Conservation (phyloP, 2,329 filamentous ascomycete genomes). For the Emmonsia crescens region DNA sequence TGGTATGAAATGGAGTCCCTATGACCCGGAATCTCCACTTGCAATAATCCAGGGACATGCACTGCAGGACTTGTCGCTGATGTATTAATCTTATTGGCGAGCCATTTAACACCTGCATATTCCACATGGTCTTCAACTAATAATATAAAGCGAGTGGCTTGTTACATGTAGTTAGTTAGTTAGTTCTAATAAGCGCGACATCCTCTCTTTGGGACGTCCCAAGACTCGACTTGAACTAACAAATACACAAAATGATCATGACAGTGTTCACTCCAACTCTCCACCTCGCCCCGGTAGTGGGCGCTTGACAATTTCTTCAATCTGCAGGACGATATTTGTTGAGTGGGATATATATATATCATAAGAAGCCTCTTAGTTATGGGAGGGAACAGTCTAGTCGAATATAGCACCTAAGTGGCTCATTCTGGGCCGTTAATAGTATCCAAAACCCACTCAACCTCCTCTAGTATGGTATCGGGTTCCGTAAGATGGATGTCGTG, state of each 20-base stretch:
- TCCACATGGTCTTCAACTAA: neutral
- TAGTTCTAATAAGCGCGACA: too few species aligned
- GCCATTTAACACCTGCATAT: neutral
- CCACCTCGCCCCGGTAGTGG: neutral
- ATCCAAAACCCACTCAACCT: neutral
- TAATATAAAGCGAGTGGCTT: neutral
- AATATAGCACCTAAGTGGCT: neutral
- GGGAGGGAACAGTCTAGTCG: neutral
- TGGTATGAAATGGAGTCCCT: neutral
- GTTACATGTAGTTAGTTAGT: too few species aligned
- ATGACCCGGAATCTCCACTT: neutral
- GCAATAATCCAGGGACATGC: neutral
- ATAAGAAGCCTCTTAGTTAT: neutral
- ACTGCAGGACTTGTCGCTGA: neutral
- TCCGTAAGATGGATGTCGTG: slow-evolving; percentile 1
- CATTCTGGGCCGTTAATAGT: neutral
- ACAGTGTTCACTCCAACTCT: neutral
- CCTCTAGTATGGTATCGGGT: neutral
- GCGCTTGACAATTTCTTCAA: neutral
- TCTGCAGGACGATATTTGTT: neutral
- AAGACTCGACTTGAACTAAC: neutral
- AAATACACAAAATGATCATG: neutral
- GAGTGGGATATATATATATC: neutral
- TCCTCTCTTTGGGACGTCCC: too few species aligned
- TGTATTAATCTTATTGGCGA: neutral